Evolutionary conservation across 768 basidiomycete genomes (phyloP), one percentile per base, ranked within the genome.

Genomic region (Lyophyllum semitale): DNA sequence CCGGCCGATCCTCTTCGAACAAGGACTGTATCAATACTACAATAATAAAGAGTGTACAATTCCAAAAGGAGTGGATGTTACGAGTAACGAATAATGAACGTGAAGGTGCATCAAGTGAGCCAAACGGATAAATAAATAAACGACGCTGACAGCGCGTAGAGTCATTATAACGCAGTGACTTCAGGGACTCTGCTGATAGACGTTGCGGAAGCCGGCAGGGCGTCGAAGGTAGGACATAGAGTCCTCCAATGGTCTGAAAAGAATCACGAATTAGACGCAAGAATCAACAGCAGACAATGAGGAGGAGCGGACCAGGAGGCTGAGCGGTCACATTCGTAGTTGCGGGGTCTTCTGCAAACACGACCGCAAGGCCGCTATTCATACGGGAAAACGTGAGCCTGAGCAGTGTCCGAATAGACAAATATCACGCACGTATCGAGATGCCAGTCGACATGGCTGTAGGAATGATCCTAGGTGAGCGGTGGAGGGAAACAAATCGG

Each of bases 401-500:
- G 8, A 11, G 13, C 12, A 1, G 2, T 29, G 9, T 38, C 17
- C 5, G 13, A 29, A 29, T 5, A 3, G 27, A 29, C 8, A 13
- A 23, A 33, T n/a, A 48, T 20, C 8, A 62, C 64, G 44, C 48
- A 74, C 68, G 57, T 42, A 18, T 66, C 61, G n/a, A 74, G 56
- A 61, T 75, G 73, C 65, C 70, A 71, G 42, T 75, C 72, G 35
- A 74, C 73, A 56, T 76, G 72, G 51, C 72, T 73, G 33, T 15
- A 11, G 1, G n/a, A 15, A 38, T n/a, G 5, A 30, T 41, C 2
- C 0, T 22, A 9, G 8, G 25, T 22, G 9, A 26, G 30, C 29
- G 33, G 13, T 15, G 23, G 23, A 37, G 18, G 29, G 43, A 18
- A 18, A 38, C 7, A 17, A 11, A 25, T 33, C 23, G 17, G 23